These are phyloP conservation scores for Metschnikowia henanensis DNA, from an alignment of 805 yeast genomes.

Conservation along the genomic window DNA sequence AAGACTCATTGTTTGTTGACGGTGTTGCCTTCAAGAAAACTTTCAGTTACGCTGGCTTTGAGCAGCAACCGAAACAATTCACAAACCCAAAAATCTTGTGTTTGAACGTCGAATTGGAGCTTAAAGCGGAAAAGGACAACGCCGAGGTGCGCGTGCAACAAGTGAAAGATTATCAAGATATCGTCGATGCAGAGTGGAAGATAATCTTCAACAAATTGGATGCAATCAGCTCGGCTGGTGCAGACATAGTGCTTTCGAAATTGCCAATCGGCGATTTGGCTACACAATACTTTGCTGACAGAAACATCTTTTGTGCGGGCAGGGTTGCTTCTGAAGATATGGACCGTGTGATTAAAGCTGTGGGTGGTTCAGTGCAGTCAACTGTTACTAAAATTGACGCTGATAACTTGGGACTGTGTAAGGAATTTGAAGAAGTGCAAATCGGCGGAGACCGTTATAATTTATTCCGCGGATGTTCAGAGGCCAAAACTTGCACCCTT, in stretches of 20 bases:
- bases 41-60: conserved; percentile 97
- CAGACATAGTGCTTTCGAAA: conserved; percentile 88
- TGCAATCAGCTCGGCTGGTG: conserved; percentile 81
- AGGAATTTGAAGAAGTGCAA: conserved; percentile 85
- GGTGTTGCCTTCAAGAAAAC: conserved; percentile 99
- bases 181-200: conserved; percentile 99
- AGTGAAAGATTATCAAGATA: conserved; percentile 90
- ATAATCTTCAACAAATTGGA: conserved; percentile 85
- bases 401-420: conserved; percentile 54
- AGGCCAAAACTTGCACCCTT: conserved; percentile 90
- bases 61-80: conserved; percentile 93
- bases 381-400: conserved; percentile 68
- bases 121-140: conserved; percentile 97
- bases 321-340: conserved; percentile 87
- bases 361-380: conserved; percentile 85
- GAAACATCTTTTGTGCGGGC: conserved; percentile 96
- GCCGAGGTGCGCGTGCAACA: conserved; percentile 97
- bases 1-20: conserved; percentile 82
- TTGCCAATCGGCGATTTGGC: conserved; percentile 98
- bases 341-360: conserved; percentile 90
- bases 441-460: conserved; percentile 96
- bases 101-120: conserved; percentile 90
- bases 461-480: conserved; percentile 88
- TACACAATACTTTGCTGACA: conserved; percentile 97
- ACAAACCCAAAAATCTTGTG: conserved; percentile 76